phyloP scores from a whole-genome alignment of 2,329 filamentous ascomycete species.

The Chalaropsis thielavioides region DNA sequence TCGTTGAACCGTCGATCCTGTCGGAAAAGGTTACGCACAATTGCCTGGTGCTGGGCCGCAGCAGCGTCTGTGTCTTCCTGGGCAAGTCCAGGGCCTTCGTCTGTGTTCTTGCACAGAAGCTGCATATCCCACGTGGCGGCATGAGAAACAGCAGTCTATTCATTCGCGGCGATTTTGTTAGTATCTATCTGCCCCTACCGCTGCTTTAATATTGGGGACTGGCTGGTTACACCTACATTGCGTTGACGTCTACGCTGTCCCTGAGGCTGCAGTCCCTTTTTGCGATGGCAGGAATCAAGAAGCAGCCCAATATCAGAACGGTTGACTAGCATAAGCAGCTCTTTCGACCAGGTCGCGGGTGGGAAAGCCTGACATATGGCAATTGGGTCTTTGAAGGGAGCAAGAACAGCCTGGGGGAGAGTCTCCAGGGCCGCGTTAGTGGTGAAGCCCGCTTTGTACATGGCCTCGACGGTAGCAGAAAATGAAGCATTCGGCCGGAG shows the following conservation, averaged over 20 bases:
- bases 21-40: constrained; percentile 77
- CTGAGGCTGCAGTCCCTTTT: not conserved
- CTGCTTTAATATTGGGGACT: not conserved
- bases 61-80: constrained; percentile 58
- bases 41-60: constrained; percentile 66
- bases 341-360: constrained; percentile 57
- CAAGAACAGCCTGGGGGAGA: constrained; percentile 69
- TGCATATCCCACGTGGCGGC: constrained; percentile 59
- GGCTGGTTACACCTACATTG: not conserved
- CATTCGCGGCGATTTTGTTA: too few relatives aligned
- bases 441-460: constrained; percentile 56
- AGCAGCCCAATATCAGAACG: constrained; percentile 65
- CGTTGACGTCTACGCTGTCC: not conserved
- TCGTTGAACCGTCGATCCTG: constrained; percentile 85
- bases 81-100: constrained; percentile 39
- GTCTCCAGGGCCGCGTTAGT: constrained; percentile 53
- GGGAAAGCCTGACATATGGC: constrained; percentile 72
- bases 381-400: constrained; percentile 70
- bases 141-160: constrained; percentile 39
- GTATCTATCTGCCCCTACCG: too few relatives aligned
- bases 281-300: constrained; percentile 31
- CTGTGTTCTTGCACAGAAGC: constrained; percentile 55
- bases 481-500: constrained; percentile 38
- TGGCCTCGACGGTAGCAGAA: constrained; percentile 55
- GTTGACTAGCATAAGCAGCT: constrained; percentile 60